Conservation (phyloP, 176 grass and related monocot species). For the Hsuehochloa calcarea region DNA sequence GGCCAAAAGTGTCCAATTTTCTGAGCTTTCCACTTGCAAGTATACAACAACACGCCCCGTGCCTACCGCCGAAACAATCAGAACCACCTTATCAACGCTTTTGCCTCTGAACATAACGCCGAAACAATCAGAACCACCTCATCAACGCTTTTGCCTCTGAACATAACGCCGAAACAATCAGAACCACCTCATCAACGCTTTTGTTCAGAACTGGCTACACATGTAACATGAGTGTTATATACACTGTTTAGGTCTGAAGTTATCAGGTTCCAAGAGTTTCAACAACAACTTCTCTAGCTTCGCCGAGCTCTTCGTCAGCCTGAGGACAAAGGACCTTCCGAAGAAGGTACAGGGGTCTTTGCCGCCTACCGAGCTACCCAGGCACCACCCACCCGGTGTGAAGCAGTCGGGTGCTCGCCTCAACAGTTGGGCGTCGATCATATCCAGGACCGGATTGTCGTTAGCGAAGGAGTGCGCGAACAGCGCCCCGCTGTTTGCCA, state of each 20-base stretch:
- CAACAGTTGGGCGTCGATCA: constrained; percentile 66
- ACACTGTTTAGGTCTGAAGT: constrained; percentile 96
- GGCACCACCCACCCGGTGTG: constrained; percentile 85
- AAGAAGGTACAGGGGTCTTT: constrained; percentile 64
- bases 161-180: constrained; percentile 15
- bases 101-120: background rate
- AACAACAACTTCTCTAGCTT: constrained; percentile 76
- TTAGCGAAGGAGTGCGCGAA: constrained; percentile 64
- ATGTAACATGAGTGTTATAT: constrained; percentile 57
- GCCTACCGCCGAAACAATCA: constrained; percentile 21
- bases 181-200: constrained; percentile 4
- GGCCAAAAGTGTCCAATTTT: too few species aligned
- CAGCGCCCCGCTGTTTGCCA: constrained; percentile 51
- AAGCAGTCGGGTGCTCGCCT: constrained; percentile 42
- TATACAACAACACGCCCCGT: constrained; percentile 24
- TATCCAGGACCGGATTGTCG: constrained; percentile 56
- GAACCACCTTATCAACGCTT: background rate
- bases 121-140: constrained; percentile 10
- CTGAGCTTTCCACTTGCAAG: constrained; percentile 37
- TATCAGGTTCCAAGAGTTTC: constrained; percentile 72
- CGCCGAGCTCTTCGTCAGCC: constrained; percentile 46
- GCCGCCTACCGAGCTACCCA: constrained; percentile 39
- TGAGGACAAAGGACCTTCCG: constrained; percentile 54
- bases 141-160: background rate
- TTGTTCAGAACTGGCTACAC: constrained; percentile 28